A percentile compares a stretch with the other conserved stretches of the same genome.
Conservation (phyloP, 2,329 filamentous ascomycete genomes). For the Xylaria sp. region DNA sequence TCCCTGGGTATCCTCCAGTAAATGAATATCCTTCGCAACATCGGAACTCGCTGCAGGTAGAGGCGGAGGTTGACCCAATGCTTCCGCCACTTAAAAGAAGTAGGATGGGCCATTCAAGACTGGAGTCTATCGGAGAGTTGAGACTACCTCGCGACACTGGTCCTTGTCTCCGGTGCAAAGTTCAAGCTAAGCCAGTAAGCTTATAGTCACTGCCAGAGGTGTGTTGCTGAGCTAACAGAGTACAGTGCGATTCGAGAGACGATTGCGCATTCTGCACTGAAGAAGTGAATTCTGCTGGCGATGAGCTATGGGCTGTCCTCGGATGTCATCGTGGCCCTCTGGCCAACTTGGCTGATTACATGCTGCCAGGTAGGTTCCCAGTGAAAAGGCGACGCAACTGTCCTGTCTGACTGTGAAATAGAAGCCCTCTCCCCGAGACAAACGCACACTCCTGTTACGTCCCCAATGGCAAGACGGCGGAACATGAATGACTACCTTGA, state of each 20-base stretch:
- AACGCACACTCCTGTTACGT: conserved; percentile 62
- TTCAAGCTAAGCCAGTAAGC: conserved; percentile 59
- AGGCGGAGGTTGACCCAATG: conserved; percentile 62
- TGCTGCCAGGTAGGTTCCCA: conserved; percentile 59
- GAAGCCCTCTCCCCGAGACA: conserved; percentile 61
- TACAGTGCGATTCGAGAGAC: conserved; percentile 64
- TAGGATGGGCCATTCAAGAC: conserved; percentile 62
- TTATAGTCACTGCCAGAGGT: not conserved
- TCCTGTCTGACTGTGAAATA: conserved; percentile 47
- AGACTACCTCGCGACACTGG: conserved; percentile 60
- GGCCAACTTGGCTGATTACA: conserved; percentile 58
- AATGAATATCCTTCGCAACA: conserved; percentile 53
- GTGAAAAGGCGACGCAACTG: not conserved
- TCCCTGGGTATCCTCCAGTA: conserved; percentile 55
- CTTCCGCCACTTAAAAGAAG: conserved; percentile 66
- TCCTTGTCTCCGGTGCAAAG: conserved; percentile 64
- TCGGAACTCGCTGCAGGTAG: conserved; percentile 56
- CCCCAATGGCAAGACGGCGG: conserved; percentile 60
- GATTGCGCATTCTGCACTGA: conserved; percentile 61
- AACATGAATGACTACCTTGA: conserved; percentile 65
- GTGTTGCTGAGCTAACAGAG: conserved; percentile 38
- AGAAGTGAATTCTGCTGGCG: conserved; percentile 51
- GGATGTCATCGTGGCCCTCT: conserved; percentile 65
- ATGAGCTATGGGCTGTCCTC: conserved; percentile 60
- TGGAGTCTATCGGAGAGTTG: conserved; percentile 68